Percentiles rank a stretch among this genome's conserved stretches.
These are phyloP conservation scores for Russula foetens DNA, from an alignment of 768 basidiomycete species.

Conservation along the genomic window DNA sequence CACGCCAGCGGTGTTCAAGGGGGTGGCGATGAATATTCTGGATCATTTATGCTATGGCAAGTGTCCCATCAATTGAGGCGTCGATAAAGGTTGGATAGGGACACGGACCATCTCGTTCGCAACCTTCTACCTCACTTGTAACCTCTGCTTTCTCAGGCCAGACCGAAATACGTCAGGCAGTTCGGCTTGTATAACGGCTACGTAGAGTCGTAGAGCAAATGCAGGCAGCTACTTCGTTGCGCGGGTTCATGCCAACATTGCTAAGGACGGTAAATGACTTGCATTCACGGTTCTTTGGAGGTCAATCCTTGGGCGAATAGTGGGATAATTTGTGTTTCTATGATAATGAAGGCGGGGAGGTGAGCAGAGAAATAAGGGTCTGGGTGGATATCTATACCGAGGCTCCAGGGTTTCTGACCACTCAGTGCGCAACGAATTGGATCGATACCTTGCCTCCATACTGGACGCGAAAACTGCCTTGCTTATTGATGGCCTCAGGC, in stretches of 20 bases:
- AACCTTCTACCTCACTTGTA: slow-evolving; percentile 71
- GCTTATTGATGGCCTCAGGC: too few species aligned
- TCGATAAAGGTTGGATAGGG: background rate
- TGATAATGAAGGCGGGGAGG: too few species aligned
- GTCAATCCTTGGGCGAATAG: slow-evolving; percentile 45
- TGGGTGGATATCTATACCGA: too few species aligned
- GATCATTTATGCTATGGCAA: slow-evolving; percentile 50
- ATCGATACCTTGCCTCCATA: too few species aligned
- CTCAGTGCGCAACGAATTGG: too few species aligned
- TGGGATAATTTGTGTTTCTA: slow-evolving; percentile 16
- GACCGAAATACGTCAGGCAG: slow-evolving; percentile 30
- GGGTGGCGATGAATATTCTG: slow-evolving; percentile 69
- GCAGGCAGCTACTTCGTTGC: slow-evolving; percentile 74
- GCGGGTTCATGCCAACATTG: slow-evolving; percentile 65
- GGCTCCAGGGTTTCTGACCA: too few species aligned
- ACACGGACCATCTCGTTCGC: slow-evolving; percentile 64
- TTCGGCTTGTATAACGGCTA: slow-evolving; percentile 36
- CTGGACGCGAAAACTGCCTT: too few species aligned
- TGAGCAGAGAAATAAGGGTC: too few species aligned
- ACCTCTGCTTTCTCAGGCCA: slow-evolving; percentile 27
- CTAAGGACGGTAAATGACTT: slow-evolving; percentile 52
- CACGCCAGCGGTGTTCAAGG: slow-evolving; percentile 77
- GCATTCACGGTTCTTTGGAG: slow-evolving; percentile 48
- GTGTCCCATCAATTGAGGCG: background rate
- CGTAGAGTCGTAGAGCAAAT: slow-evolving; percentile 66